These are phyloP conservation scores for Mycena crocata DNA, from an alignment of 768 basidiomycete genomes.

Conservation along the genomic window DNA sequence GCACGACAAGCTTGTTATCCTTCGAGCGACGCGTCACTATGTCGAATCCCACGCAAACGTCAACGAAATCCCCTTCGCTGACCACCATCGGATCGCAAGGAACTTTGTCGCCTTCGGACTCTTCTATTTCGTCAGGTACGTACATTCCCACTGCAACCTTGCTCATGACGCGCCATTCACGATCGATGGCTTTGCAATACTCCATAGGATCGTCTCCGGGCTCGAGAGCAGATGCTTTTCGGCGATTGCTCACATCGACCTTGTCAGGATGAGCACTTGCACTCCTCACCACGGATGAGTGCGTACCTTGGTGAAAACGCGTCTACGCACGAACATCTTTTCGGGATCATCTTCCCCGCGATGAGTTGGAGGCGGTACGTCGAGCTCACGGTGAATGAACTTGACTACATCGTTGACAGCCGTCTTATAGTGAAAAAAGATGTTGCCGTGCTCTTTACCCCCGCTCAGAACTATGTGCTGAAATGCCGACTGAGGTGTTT, in stretches of 20 bases:
- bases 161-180: background rate
- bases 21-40: background rate
- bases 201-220: no score
- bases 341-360: background rate
- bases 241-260: no score
- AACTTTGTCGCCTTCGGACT: background rate
- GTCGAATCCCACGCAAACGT: conserved; percentile 13
- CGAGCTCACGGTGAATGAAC: background rate
- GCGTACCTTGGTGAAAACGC: background rate
- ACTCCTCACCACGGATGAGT: background rate
- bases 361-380: background rate
- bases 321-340: background rate
- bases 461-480: background rate
- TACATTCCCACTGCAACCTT: background rate
- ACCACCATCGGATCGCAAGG: background rate
- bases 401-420: background rate
- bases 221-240: no score
- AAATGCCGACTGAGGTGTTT: background rate
- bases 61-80: conserved; percentile 1
- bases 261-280: background rate
- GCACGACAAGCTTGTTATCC: no score
- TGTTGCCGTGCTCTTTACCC: background rate
- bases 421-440: background rate
- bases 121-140: background rate
- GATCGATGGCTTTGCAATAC: no score